Base-by-base conservation (phyloP, 2,329 filamentous ascomycete species). In the Malbranchea cinnamomea region DNA sequence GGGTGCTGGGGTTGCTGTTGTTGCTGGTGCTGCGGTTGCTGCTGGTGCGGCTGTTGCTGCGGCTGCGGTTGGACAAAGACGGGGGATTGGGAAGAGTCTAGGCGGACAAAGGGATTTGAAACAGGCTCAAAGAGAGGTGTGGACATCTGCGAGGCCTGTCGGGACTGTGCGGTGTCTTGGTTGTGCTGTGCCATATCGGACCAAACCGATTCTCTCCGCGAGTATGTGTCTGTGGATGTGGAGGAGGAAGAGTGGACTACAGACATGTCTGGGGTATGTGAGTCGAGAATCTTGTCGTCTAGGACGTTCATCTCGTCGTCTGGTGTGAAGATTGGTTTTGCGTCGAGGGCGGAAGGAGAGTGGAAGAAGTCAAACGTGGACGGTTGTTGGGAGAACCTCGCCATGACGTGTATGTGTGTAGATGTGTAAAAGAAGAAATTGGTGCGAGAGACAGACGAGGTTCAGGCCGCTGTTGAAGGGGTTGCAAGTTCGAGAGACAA, bases 241-340 rank as follows among this genome's bases (percentile, higher is more conserved):
- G 59, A 52, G 43, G 62, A 60, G 31, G 61, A 62, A 23, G 55
- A 43, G 41, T 58, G 37, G 34, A 48, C 50, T 39, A 62, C 56
- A 40, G 60, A 58, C 47, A 68, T 62, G 37, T 65, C 58, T 46
- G 56, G 50, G 15, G 57, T 52, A 43, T 54, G 52, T 26, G 62
- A 52, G 46, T 69, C 65, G 30, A 68, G 50, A 29, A 65, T 62
- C 42, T 58, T 55, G 33, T 63, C 59, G 40, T 65, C 59, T 31
- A 63, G 46, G 36, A 61, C 52, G 42, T 58, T 61, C 57, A 66
- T 64, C 47, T 69, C 63, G 45, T 67, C 65, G 43, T 62, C 58
- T 44, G 60, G 59, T 23, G 52, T 43, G 36, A 52, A 53, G 28
- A 49, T 43, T 23, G 52, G 45, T 39, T 58, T 59, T 35, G 57